These are phyloP conservation scores for Onygenales sp. DNA, from an alignment of 2,329 filamentous ascomycete species.

Conservation along the genomic window DNA sequence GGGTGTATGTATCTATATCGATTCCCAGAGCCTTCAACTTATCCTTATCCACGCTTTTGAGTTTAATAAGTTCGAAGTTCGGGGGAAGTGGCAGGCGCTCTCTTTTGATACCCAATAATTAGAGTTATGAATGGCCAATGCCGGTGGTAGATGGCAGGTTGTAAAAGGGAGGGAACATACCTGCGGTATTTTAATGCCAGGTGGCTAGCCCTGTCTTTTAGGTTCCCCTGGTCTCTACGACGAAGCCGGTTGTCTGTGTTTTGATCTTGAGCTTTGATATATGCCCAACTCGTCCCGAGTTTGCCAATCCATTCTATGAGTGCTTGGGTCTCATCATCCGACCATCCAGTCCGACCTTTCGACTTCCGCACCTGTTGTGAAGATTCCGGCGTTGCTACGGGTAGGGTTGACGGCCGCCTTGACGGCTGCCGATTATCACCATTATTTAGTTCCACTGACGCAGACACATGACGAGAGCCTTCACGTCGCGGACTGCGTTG, in stretches of 20 bases:
- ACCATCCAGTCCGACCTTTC: slow-evolving; percentile 20
- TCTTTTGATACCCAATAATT: slow-evolving; percentile 14
- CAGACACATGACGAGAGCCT: too few relatives aligned
- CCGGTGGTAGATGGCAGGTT: background rate
- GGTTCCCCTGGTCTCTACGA: slow-evolving; percentile 40
- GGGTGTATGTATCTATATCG: background rate
- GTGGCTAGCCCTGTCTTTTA: slow-evolving; percentile 48
- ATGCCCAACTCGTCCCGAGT: slow-evolving; percentile 38
- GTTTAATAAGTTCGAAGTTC: slow-evolving; percentile 35
- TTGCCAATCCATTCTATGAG: slow-evolving; percentile 42
- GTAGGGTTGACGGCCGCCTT: too few relatives aligned
- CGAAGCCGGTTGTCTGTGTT: slow-evolving; percentile 22
- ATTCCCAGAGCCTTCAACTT: slow-evolving; percentile 6
- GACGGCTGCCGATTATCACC: too few relatives aligned
- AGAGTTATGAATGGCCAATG: background rate
- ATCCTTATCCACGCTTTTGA: slow-evolving; percentile 19
- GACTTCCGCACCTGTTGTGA: too few relatives aligned
- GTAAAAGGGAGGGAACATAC: slow-evolving; percentile 22
- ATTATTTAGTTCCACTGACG: too few relatives aligned
- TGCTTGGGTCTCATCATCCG: slow-evolving; percentile 22
- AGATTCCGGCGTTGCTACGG: too few relatives aligned
- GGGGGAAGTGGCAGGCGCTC: slow-evolving; percentile 25
- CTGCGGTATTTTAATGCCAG: slow-evolving; percentile 38
- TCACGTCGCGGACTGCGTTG: too few relatives aligned
- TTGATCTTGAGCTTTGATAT: slow-evolving; percentile 31